Percentiles rank a stretch among this genome's conserved stretches.
Evolutionary conservation across 1,139 yeast species (phyloP).

Genomic region (Saccharomyces hybrid): DNA sequence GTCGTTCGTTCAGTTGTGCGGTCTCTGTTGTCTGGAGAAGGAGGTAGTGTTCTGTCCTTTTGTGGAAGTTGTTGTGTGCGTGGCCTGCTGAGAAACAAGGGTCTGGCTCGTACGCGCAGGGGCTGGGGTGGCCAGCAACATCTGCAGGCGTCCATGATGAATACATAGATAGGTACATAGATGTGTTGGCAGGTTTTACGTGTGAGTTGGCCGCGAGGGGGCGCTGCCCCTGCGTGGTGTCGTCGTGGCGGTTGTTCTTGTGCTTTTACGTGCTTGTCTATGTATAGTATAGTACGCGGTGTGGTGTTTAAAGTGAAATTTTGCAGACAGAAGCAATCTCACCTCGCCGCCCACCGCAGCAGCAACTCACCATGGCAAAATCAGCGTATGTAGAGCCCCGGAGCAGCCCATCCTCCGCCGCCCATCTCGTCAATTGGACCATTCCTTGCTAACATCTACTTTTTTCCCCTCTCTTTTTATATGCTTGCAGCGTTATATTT

Average conservation of each 20-base stretch:
- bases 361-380: neutral
- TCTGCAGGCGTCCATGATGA: neutral
- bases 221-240: neutral
- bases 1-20: too few species aligned
- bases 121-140: neutral
- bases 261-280: neutral
- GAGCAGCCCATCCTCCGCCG: neutral
- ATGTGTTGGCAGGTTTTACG: neutral
- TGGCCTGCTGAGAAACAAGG: neutral
- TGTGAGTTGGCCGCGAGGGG: neutral
- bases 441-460: neutral
- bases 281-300: neutral
- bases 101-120: neutral
- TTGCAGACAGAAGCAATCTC: neutral
- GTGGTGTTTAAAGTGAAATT: neutral
- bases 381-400: neutral
- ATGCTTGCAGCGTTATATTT: constrained; percentile 22
- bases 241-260: neutral
- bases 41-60: too few species aligned
- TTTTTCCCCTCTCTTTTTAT: neutral
- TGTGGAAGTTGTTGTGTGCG: too few species aligned
- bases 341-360: neutral
- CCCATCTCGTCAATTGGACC: neutral
- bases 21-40: too few species aligned
- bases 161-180: neutral